Conservation (phyloP, 495 filamentous ascomycete species). For the Achaetomiella virescens region DNA sequence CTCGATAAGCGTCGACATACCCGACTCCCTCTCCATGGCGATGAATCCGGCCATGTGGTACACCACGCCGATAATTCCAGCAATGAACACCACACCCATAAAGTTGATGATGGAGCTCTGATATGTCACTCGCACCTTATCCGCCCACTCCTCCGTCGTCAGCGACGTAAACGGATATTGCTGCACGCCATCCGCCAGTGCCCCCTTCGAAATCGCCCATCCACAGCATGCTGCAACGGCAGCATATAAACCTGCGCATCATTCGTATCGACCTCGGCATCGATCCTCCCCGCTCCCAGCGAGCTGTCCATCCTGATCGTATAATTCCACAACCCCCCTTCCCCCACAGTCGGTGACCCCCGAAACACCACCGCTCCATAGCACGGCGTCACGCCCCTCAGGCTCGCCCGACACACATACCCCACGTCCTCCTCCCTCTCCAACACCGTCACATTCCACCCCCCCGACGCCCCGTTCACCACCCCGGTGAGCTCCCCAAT, state of each 20-base stretch:
- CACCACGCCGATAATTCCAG: slow-evolving; percentile 59
- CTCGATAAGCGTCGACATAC: slow-evolving; percentile 74
- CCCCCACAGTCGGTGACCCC: slow-evolving; percentile 63
- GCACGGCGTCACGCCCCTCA: slow-evolving; percentile 66
- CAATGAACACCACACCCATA: slow-evolving; percentile 61
- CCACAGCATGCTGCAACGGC: slow-evolving; percentile 71
- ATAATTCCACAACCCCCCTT: slow-evolving; percentile 71
- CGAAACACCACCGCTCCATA: slow-evolving; percentile 71
- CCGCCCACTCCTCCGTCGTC: slow-evolving; percentile 56
- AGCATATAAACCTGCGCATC: slow-evolving; percentile 67
- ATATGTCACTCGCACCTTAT: slow-evolving; percentile 56
- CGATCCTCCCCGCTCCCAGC: slow-evolving; percentile 51
- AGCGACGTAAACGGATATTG: slow-evolving; percentile 70
- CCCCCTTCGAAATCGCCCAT: slow-evolving; percentile 56
- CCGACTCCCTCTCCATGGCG: slow-evolving; percentile 69
- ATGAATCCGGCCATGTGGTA: slow-evolving; percentile 76
- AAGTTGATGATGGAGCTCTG: slow-evolving; percentile 63
- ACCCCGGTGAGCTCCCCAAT: slow-evolving; percentile 55
- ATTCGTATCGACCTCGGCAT: slow-evolving; percentile 53
- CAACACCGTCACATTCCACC: slow-evolving; percentile 51
- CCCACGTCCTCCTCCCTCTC: slow-evolving; percentile 49
- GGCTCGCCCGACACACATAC: slow-evolving; percentile 54
- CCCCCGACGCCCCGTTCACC: slow-evolving; percentile 37
- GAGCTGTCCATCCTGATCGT: slow-evolving; percentile 67
- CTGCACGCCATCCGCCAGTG: slow-evolving; percentile 42